Conservation (phyloP, 148 eudicot species). For the Camellia granthamiana region DNA sequence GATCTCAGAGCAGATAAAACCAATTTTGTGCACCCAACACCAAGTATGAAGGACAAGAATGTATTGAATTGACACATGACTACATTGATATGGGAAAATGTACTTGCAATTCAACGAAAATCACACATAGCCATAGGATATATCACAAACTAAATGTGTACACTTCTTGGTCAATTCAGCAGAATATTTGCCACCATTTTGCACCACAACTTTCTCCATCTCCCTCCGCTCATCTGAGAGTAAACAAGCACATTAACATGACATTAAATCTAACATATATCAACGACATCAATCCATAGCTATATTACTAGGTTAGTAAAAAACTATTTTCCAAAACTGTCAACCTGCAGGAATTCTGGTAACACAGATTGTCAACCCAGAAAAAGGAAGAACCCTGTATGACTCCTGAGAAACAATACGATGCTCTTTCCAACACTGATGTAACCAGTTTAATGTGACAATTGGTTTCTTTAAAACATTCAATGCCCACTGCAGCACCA, state of each 20-base stretch:
- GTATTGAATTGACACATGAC: not conserved
- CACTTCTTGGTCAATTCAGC: conserved; percentile 87
- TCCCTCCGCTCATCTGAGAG: conserved; percentile 78
- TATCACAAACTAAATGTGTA: conserved; percentile 89
- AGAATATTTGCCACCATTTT: conserved; percentile 96
- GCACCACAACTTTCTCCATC: conserved; percentile 74
- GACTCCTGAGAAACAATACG: conserved; percentile 88
- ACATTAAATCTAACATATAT: not conserved
- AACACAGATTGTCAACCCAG: conserved; percentile 78
- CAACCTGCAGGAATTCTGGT: conserved; percentile 86
- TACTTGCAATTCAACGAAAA: not conserved
- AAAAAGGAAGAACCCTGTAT: conserved; percentile 78
- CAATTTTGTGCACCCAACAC: not conserved
- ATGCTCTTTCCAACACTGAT: conserved; percentile 98
- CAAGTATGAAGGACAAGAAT: not conserved
- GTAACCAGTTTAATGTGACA: conserved; percentile 76
- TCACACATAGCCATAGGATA: conserved; percentile 52
- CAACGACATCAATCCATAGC: not conserved
- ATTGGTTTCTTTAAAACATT: conserved; percentile 69
- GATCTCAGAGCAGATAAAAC: not conserved
- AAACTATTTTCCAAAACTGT: not conserved
- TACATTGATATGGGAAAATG: conserved; percentile 6
- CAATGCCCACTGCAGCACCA: conserved; percentile 73
- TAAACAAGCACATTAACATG: not conserved
- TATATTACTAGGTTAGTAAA: not conserved